Evolutionary conservation across 1,284 basidiomycete species (phyloP).

Genomic region (Albatrellus sp.): DNA sequence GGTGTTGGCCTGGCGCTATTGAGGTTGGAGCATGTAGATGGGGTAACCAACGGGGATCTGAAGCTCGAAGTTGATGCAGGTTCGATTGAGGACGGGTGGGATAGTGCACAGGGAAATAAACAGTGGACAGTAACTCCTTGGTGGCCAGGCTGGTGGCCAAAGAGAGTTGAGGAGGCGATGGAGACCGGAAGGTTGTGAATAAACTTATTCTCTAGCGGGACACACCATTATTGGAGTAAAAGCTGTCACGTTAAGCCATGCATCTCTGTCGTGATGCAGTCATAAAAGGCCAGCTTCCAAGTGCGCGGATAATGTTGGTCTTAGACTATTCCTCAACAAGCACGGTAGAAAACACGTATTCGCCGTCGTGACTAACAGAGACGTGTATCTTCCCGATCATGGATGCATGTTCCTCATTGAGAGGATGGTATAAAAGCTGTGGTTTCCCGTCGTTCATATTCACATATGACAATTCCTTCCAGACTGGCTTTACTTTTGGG

Average conservation of each 20-base stretch:
- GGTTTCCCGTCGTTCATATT: slow-evolving; percentile 34
- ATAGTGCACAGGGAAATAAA: slow-evolving; percentile 10
- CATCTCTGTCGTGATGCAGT: neutral
- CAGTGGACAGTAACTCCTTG: slow-evolving; percentile 38
- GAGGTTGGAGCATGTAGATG: slow-evolving; percentile 47
- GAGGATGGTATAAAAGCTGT: slow-evolving; percentile 29
- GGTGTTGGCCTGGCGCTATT: slow-evolving; percentile 60
- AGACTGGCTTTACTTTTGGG: slow-evolving; percentile 46
- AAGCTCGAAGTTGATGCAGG: slow-evolving; percentile 24
- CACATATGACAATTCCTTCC: slow-evolving; percentile 64
- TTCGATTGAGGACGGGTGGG: slow-evolving; percentile 14
- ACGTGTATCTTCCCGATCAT: slow-evolving; percentile 35
- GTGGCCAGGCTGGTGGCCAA: slow-evolving; percentile 67
- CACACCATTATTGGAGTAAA: neutral
- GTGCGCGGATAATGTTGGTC: neutral
- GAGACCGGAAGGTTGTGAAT: neutral
- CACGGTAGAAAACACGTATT: slow-evolving; percentile 70
- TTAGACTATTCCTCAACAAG: slow-evolving; percentile 34
- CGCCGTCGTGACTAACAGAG: slow-evolving; percentile 78
- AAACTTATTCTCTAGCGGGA: too few species aligned
- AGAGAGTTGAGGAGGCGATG: neutral
- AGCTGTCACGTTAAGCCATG: neutral
- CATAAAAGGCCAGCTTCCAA: neutral
- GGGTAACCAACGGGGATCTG: slow-evolving; percentile 19
- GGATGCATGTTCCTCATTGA: slow-evolving; percentile 1